These are phyloP conservation scores for Emmonsia crescens DNA, from an alignment of 2,329 filamentous ascomycete genomes.

Conservation along the genomic window DNA sequence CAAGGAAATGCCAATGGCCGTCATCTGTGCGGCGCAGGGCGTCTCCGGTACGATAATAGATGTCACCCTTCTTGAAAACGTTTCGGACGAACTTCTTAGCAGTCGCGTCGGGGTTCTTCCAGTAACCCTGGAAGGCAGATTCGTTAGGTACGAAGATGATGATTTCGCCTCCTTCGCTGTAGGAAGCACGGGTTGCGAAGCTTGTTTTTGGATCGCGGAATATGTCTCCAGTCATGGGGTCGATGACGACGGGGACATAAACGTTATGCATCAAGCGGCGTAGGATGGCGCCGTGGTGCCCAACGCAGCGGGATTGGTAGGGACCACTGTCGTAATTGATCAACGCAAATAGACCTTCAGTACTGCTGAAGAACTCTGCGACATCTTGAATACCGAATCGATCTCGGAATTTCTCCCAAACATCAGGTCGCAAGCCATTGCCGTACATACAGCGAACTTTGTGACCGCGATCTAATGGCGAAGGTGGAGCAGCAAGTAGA, in stretches of 20 bases:
- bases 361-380: constrained; percentile 67
- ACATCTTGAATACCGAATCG: constrained; percentile 41
- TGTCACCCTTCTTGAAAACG: constrained; percentile 56
- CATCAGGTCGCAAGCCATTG: constrained; percentile 48
- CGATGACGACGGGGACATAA: constrained; percentile 57
- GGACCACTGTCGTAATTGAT: constrained; percentile 51
- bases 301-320: constrained; percentile 54
- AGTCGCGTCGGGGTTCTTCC: constrained; percentile 56
- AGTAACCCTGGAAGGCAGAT: constrained; percentile 57
- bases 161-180: constrained; percentile 64
- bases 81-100: constrained; percentile 53
- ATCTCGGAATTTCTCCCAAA: constrained; percentile 50
- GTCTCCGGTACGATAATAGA: constrained; percentile 60
- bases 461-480: constrained; percentile 35
- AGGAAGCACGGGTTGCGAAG: constrained; percentile 52
- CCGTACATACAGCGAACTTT: constrained; percentile 37
- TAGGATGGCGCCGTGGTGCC: constrained; percentile 57
- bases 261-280: constrained; percentile 43
- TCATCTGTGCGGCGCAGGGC: constrained; percentile 51
- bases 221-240: constrained; percentile 57
- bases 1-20: constrained; percentile 59
- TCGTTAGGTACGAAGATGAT: constrained; percentile 51
- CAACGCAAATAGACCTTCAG: constrained; percentile 57
- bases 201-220: constrained; percentile 56
- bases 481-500: constrained; percentile 53